Conservation (phyloP, 371 early-diverging fungal species). For the Ordospora pajunii region DNA sequence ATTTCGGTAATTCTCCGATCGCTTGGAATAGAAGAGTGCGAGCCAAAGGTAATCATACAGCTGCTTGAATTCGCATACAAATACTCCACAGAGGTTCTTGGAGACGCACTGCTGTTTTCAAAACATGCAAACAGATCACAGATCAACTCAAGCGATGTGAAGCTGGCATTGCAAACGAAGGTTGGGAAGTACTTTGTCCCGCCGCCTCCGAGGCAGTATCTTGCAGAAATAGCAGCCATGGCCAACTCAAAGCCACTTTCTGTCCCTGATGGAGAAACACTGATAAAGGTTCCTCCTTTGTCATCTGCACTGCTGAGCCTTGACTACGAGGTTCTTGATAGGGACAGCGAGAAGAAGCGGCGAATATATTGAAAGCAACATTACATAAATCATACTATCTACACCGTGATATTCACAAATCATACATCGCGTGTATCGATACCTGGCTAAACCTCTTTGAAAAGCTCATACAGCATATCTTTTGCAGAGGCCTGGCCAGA, state of each 20-base stretch:
- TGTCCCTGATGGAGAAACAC: conserved; percentile 50
- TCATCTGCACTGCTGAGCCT: conserved; percentile 6
- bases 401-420: neutral
- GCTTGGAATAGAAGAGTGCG: conserved; percentile 81
- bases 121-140: conserved; percentile 76
- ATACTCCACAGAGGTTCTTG: conserved; percentile 79
- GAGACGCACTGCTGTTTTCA: conserved; percentile 79
- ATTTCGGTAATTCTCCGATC: conserved; percentile 78
- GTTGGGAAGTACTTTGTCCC: conserved; percentile 61
- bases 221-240: conserved; percentile 57
- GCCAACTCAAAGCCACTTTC: conserved; percentile 57
- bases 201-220: conserved; percentile 60
- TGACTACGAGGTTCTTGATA: conserved; percentile 33
- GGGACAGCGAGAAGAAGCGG: conserved; percentile 34
- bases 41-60: conserved; percentile 85
- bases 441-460: neutral
- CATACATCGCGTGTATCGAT: neutral
- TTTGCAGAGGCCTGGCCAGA: neutral
- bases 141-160: conserved; percentile 77
- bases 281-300: conserved; percentile 51
- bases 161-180: conserved; percentile 71
- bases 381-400: neutral
- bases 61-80: conserved; percentile 86
- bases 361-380: neutral
- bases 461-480: neutral